phyloP scores from a whole-genome alignment of 2,329 filamentous ascomycete species.

The Botrytis medusae region DNA sequence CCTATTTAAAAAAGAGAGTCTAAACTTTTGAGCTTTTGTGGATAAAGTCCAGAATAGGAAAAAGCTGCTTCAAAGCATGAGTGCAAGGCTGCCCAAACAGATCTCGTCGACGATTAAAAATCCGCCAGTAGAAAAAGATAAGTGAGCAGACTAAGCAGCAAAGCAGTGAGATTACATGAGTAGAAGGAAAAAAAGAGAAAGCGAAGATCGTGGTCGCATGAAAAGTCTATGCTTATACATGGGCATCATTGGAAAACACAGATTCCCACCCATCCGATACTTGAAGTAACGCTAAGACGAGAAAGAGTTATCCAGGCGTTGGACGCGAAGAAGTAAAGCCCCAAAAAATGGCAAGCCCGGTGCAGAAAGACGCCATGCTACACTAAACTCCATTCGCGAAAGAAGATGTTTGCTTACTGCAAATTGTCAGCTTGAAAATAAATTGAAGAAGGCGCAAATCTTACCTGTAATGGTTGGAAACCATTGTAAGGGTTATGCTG shows the following conservation, averaged over 20 bases:
- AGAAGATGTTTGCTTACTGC: constrained; percentile 40
- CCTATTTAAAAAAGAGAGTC: constrained; percentile 33
- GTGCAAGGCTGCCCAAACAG: constrained; percentile 25
- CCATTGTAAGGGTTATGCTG: constrained; percentile 39
- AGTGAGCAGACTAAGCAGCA: constrained; percentile 29
- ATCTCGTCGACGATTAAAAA: constrained; percentile 24
- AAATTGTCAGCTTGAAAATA: constrained; percentile 8
- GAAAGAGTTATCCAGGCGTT: constrained; percentile 42
- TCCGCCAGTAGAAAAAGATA: constrained; percentile 25
- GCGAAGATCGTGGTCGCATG: constrained; percentile 41
- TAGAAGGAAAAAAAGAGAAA: constrained; percentile 30
- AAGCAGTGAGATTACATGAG: constrained; percentile 33
- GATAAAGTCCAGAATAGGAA: constrained; percentile 29
- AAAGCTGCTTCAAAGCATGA: constrained; percentile 26
- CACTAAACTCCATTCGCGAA: constrained; percentile 41
- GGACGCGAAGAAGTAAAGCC: constrained; percentile 41
- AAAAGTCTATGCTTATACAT: constrained; percentile 44
- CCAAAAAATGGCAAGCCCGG: constrained; percentile 37
- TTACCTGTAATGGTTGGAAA: constrained; percentile 41
- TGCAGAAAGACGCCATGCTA: constrained; percentile 41
- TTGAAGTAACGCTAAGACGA: constrained; percentile 43
- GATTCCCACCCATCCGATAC: constrained; percentile 42
- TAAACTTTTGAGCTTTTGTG: constrained; percentile 37
- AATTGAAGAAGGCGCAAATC: constrained; percentile 5
- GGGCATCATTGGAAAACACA: constrained; percentile 41